These are phyloP conservation scores for Xylariaceae sp. DNA, from an alignment of 2,329 filamentous ascomycete species.

Conservation along the genomic window DNA sequence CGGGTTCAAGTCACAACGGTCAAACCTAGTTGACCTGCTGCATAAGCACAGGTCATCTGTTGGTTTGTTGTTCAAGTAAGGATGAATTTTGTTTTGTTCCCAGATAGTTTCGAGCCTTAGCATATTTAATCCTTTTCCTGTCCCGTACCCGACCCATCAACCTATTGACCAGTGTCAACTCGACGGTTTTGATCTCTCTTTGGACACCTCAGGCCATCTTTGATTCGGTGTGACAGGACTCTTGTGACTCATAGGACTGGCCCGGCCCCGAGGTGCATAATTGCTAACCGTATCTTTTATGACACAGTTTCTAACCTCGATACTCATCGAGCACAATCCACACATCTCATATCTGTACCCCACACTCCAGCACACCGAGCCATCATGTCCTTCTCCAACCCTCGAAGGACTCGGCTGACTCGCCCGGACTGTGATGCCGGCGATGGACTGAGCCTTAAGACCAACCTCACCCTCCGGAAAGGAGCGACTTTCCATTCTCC, in stretches of 20 bases:
- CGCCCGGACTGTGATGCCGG: slow-evolving; percentile 44
- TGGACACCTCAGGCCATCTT: slow-evolving; percentile 30
- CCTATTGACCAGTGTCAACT: slow-evolving; percentile 35
- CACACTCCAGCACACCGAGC: slow-evolving; percentile 31
- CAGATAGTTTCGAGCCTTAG: slow-evolving; percentile 9
- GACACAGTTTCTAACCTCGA: slow-evolving; percentile 30
- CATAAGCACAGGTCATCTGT: slow-evolving; percentile 1
- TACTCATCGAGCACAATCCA: slow-evolving; percentile 17
- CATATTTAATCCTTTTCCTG: slow-evolving; percentile 16
- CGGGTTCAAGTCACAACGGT: too few species aligned
- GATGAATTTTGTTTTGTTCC: slow-evolving; percentile 14
- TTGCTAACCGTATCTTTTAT: slow-evolving; percentile 34
- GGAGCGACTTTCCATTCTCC: slow-evolving; percentile 69
- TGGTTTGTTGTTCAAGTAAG: slow-evolving; percentile 17
- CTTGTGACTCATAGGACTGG: slow-evolving; percentile 38
- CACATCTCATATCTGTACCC: slow-evolving; percentile 26
- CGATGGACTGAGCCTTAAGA: slow-evolving; percentile 52
- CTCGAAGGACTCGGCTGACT: slow-evolving; percentile 50
- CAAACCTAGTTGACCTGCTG: not conserved
- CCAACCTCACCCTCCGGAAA: slow-evolving; percentile 66
- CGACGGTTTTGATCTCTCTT: slow-evolving; percentile 29
- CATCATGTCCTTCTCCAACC: slow-evolving; percentile 53
- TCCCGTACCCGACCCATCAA: slow-evolving; percentile 13
- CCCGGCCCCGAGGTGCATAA: slow-evolving; percentile 33
- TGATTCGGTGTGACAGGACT: slow-evolving; percentile 33